Base-by-base conservation (phyloP, 345 rosid species). In the Leavenworthia alabamica region DNA sequence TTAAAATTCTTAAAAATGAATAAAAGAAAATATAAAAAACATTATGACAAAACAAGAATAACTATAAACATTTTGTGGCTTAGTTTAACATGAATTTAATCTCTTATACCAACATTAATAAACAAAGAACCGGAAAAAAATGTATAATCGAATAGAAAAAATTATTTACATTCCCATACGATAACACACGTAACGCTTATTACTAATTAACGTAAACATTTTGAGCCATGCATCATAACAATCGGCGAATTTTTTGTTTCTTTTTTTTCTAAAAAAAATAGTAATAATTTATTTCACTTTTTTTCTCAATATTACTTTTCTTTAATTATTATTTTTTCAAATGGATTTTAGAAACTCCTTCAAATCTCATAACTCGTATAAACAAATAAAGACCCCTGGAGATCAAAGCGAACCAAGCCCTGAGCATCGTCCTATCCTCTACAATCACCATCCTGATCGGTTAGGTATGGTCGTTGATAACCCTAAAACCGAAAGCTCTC, bases 341-440 rank as follows among this genome's bases (percentile, higher is more conserved):
- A 73, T 79, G 79, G 68, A 64, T 36, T 64, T 66, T 36, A 70
- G 64, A 73, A 83, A 80, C 39, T 78, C 95, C 4, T 88, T 82
- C 75, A 80, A 77, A 65, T 62, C 87, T 3, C 71, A 63, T 8
- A 67, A 47, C 14, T 72, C 84, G 7, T 78, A 60, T 64, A 76
- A 78, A 64, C 78, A 79, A 51, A 56, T 13, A 17, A 54, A 57
- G 8, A 62, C 50, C 29, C 37, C 60, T 11, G 72, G 45, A 43
- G 71, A 66, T 6, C 56, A 19, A 55, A 31, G 31, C 40, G 24
- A 40, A 2, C 4, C 33, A 46, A 58, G 66, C 66, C 67, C 72
- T 43, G 96, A 84, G 66, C 76, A 78, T 45, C 74, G 70, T 20
- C 85, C 88, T 0, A 81, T 85, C 22, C 90, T 86, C 73, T 67